Base-by-base conservation (phyloP, 257 asterid species). In the Hygrophila difformis region DNA sequence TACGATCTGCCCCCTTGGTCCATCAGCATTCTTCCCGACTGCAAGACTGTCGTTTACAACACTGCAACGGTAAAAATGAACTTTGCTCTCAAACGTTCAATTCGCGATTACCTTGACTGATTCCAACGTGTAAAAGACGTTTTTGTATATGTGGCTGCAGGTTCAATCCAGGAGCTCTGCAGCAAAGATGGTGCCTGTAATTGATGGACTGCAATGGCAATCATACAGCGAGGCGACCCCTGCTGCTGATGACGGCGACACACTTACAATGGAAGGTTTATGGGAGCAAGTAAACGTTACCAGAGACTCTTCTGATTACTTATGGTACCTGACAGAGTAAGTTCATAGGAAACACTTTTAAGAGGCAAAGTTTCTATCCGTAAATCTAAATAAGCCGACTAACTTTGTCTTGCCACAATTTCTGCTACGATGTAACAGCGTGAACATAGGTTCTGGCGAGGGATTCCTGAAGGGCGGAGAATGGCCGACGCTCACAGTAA, bases 1-100 rank as follows among this genome's bases (percentile, higher is more conserved):
- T 81, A 88, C 11, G 73, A 81, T 54, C 31, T 89, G 67, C 96
- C 96, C 53, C 86, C 96, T 37, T 89, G 97, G 97, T 89, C 97
- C 20, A 72, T 89, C 65, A 84, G 93, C 76, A 82, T 89, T 60
- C 87, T 89, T 26, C 97, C 96, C 0, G 96, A 82, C 70, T 89
- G 97, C 85, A 81, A 79, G 59, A 79, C 78, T 3, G 85, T 38
- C 8, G 93, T 69, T 48, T 89, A 76, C 69, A 89, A 84, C 79
- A 89, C 97, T 18, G 97, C 97, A 42, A 75, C 41, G 55, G 96
- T 89, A n/a, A n/a, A 75, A 72, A 75, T 11, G 47, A 49, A 42
- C 11, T 6, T 6, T 4, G 2, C 47, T 2, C 7, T 26, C 4
- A 8, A 26, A 26, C 31, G 8, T 26, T 26, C 8, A 26, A 8